Percentiles rank a stretch among this genome's conserved stretches.
Evolutionary conservation across 257 asterid genomes (phyloP).

Genomic region (Capsicum baccatum): DNA sequence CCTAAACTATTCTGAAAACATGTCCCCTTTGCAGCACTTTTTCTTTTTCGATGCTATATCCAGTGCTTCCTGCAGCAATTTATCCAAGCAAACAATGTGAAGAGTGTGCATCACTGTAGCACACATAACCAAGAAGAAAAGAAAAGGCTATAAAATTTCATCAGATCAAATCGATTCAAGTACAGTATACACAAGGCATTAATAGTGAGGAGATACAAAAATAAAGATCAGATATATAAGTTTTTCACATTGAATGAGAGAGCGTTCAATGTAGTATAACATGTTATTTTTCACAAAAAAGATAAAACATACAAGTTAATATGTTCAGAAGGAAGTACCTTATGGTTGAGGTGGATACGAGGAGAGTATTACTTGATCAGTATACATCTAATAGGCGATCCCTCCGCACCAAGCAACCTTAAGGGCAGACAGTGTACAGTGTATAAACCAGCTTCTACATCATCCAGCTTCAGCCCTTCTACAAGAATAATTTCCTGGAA

Average conservation of each 20-base stretch:
- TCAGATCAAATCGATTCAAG: background rate
- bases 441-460: conserved; percentile 63
- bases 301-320: background rate
- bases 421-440: conserved; percentile 85
- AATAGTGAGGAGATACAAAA: background rate
- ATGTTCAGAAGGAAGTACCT: background rate
- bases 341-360: background rate
- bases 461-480: conserved; percentile 91
- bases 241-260: background rate
- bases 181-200: background rate
- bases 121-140: background rate
- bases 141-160: background rate
- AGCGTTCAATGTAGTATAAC: too few relatives aligned
- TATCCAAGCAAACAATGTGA: background rate
- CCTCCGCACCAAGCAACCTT: conserved; percentile 91
- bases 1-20: background rate
- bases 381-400: conserved; percentile 97
- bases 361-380: conserved; percentile 61
- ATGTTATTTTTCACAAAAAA: too few relatives aligned
- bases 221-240: background rate
- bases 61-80: conserved; percentile 19
- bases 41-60: background rate
- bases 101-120: background rate
- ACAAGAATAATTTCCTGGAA: conserved; percentile 90
- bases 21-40: background rate